Evolutionary conservation across 768 basidiomycete species (phyloP).

Genomic region (Chlorophyllum brunneum): DNA sequence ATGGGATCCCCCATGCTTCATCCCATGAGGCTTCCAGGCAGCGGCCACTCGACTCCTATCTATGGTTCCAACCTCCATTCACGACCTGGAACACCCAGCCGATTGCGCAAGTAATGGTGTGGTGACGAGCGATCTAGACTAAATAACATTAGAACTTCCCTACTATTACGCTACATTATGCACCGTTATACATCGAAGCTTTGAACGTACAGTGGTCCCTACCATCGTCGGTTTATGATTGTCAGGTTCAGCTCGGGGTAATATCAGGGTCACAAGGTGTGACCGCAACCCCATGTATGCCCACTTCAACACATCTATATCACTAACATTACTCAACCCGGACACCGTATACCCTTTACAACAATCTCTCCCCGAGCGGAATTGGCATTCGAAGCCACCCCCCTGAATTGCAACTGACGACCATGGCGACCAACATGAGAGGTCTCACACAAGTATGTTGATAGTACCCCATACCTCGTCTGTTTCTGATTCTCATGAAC

Average conservation of each 20-base stretch:
- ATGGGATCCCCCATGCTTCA: constrained; percentile 45
- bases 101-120: constrained; percentile 35
- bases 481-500: constrained; percentile 14
- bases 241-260: no score
- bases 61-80: constrained; percentile 33
- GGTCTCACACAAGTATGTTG: constrained; percentile 78
- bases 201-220: no score
- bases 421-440: constrained; percentile 89
- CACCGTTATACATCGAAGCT: no score
- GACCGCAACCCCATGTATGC: no score
- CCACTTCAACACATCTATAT: no score
- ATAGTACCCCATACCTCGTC: constrained; percentile 1
- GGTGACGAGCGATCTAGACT: constrained; percentile 3
- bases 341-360: background rate
- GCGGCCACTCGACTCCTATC: constrained; percentile 58
- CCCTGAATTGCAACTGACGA: constrained; percentile 12
- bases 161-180: background rate
- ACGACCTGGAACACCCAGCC: constrained; percentile 63
- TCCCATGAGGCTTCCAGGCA: constrained; percentile 33
- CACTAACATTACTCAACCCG: no score
- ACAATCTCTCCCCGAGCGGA: background rate
- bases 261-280: no score
- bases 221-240: no score
- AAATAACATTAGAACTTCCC: constrained; percentile 4
- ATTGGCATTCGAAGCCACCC: background rate